Conservation (phyloP, 306 rosid genomes). For the Lagenaria siceraria region DNA sequence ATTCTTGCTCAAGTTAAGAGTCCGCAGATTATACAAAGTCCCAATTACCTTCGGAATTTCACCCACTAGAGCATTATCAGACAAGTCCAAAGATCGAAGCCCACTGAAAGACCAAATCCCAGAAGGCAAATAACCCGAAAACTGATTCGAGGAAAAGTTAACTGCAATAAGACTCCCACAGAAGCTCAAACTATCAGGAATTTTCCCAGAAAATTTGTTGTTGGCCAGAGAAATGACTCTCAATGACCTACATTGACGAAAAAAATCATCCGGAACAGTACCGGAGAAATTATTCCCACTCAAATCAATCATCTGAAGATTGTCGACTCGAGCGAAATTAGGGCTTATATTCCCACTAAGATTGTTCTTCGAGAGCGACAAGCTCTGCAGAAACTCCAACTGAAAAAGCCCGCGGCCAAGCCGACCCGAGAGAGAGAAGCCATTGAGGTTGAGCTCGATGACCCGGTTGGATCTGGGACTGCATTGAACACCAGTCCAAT, state of each 20-base stretch:
- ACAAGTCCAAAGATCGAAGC: slow-evolving; percentile 66
- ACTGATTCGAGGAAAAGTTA: slow-evolving; percentile 47
- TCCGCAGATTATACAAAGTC: slow-evolving; percentile 46
- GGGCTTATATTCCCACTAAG: slow-evolving; percentile 5
- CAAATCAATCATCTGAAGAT: slow-evolving; percentile 44
- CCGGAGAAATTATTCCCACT: slow-evolving; percentile 63
- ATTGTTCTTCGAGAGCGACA: slow-evolving; percentile 63
- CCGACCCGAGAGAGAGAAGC: slow-evolving; percentile 47
- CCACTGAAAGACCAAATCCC: slow-evolving; percentile 54
- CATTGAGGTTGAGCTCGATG: slow-evolving; percentile 38
- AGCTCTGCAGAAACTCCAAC: slow-evolving; percentile 43
- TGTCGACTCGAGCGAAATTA: slow-evolving; percentile 30
- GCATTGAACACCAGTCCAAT: slow-evolving; percentile 57
- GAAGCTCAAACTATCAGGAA: slow-evolving; percentile 45
- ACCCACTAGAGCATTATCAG: slow-evolving; percentile 54
- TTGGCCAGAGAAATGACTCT: slow-evolving; percentile 47
- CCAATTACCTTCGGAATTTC: slow-evolving; percentile 42
- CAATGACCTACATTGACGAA: slow-evolving; percentile 40
- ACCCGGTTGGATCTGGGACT: slow-evolving; percentile 41
- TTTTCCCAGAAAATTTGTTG: slow-evolving; percentile 45
- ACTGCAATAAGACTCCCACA: slow-evolving; percentile 47
- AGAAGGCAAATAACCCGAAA: slow-evolving; percentile 40
- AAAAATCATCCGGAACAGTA: slow-evolving; percentile 26
- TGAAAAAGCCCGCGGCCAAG: slow-evolving; percentile 73
- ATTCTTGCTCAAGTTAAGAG: slow-evolving; percentile 35